Base-by-base conservation (phyloP, 2,329 filamentous ascomycete species). In the Colletotrichum australisinense region DNA sequence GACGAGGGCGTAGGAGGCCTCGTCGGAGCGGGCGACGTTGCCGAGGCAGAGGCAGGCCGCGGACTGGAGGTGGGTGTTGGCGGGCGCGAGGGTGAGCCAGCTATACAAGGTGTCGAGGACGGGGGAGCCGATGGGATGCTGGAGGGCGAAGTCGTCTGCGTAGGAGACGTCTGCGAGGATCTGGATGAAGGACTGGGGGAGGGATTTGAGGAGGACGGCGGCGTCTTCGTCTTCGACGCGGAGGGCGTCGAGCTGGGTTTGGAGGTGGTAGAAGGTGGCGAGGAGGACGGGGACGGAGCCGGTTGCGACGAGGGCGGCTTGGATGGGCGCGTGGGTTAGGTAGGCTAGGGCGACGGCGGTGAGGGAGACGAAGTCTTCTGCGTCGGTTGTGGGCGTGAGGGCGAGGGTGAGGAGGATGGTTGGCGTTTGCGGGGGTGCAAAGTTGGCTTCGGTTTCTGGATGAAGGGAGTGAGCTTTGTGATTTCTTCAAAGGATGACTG, bases 21-120 rank as follows among this genome's bases (percentile, higher is more conserved):
- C 85, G 76, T 93, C 90, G 2, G 87, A 90, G 52, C 91, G 88
- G 6, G 88, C 88, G 49, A 93, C 80, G 77, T 93, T 93, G 46
- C 91, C 91, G 2, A 93, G 83, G 19, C 88, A 86, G 4, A 93
- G 85, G 74, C 90, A 92, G 1, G 89, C 90, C 5, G 89, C 88
- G 2, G 88, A 84, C 78, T 88, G 88, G 3, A 92, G 84, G 58
- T 84, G 82, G 0, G 81, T 74, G 73, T 87, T 80, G 73, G 77
- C 78, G 32, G 32, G 32, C 38, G 38, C 19, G 75, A 77, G 79
- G 19, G 68, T 62, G 19, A 90, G 79, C 88, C 89, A 91, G n/a
- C 79, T 78, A 22, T 85, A 80, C 1, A 90, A 80, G 0, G 81
- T 84, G 32, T 81, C 79, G 1, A 83, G 80, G 12, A 87, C 83